phyloP scores from a whole-genome alignment of 2,329 filamentous ascomycete species.

The Pestalotiopsis sp. region DNA sequence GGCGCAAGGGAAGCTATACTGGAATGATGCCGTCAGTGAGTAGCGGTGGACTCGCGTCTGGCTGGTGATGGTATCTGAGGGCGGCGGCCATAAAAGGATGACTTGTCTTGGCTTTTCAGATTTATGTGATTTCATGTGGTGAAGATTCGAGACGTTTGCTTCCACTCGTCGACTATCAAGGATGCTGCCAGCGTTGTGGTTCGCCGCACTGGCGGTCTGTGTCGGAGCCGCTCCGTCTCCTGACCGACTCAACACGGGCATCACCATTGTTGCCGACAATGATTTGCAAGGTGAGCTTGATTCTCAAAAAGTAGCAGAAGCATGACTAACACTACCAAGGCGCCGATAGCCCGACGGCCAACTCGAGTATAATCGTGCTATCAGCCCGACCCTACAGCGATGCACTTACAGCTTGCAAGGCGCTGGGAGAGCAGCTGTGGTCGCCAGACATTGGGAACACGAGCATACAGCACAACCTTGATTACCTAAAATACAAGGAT shows the following conservation, averaged over 20 bases:
- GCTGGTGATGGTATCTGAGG: background rate
- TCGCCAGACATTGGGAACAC: constrained; percentile 26
- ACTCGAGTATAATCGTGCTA: constrained; percentile 38
- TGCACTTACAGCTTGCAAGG: constrained; percentile 34
- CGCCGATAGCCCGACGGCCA: constrained; percentile 30
- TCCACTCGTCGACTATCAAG: background rate
- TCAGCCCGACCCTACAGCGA: constrained; percentile 28
- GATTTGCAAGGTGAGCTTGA: constrained; percentile 38
- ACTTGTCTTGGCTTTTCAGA: background rate
- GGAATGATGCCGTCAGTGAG: background rate
- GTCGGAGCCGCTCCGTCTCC: constrained; percentile 31
- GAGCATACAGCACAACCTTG: constrained; percentile 33
- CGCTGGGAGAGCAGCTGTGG: constrained; percentile 44
- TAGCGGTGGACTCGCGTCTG: background rate
- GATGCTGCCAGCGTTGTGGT: background rate
- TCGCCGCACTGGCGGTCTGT: background rate
- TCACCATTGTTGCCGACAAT: constrained; percentile 42
- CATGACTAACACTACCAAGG: constrained; percentile 25
- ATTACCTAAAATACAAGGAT: constrained; percentile 39
- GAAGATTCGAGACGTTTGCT: background rate
- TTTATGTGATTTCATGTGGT: background rate
- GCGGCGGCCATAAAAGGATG: background rate
- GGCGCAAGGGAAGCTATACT: constrained; percentile 1
- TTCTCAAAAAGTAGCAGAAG: background rate
- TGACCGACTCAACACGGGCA: constrained; percentile 34